Evolutionary conservation across 1,139 yeast genomes (phyloP), one percentile per base, ranked within the genome.

Genomic region (Candida sanyaensis): DNA sequence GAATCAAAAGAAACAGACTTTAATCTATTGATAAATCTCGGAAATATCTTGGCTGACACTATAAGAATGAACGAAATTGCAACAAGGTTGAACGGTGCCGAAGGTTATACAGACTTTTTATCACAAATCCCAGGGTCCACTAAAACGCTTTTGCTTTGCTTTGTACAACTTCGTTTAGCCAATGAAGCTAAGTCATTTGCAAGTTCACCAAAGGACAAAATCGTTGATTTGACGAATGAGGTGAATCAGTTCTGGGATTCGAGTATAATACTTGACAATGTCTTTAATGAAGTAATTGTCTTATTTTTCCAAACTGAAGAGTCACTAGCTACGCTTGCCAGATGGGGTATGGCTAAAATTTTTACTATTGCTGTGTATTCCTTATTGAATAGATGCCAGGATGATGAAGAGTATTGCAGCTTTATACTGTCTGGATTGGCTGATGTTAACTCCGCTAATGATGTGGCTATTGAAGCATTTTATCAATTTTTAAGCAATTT

Each of bases 31-130:
- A 55, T 51, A 46, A 57, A 63, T 50, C 42, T 67, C 55, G 55
- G 72, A 39, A 41, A 60, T 30, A 44, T 77, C 47, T 64, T 84
- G 56, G 84, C 83, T 51, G 78, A 83, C 53, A 81, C 87, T 0
- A 73, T 84, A 29, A 73, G 78, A 42, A 76, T 82, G 77, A 62
- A 72, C 44, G 90, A 84, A 58, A 76, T 83, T 27, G 59, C 83
- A 0, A 68, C 81, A 1, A 71, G 90, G 54, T 57, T 76, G 6
- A 67, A 66, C 27, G 78, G 78, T 1, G 56, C 54, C 7, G 57
- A 63, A 12, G 63, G 75, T 5, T 68, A 69, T 44, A 55, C 61
- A 2, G 58, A 63, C 5, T 74, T 78, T 47, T 55, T 80, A 46
- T 53, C 56, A 26, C 64, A 68, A 54, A 54, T 70, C 55, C 58